Conservation (phyloP, 345 rosid genomes). For the Geranium rotundifolium region DNA sequence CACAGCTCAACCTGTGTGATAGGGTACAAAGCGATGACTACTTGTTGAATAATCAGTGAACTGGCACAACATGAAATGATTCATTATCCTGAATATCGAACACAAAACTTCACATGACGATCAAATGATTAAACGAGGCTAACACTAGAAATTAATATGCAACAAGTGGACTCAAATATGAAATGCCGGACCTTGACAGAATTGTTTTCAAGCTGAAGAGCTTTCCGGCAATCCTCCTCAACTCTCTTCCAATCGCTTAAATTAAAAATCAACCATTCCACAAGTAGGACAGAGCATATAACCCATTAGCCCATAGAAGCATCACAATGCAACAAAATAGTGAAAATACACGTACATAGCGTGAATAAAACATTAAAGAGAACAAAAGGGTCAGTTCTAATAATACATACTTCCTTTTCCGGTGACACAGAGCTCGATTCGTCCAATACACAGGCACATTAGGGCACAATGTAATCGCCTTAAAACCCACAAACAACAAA, state of each 20-base stretch:
- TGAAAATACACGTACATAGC: not conserved
- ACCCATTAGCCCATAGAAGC: not conserved
- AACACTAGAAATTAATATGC: too few relatives aligned
- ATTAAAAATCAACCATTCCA: not conserved
- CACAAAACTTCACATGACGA: not conserved
- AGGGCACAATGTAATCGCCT: constrained; percentile 89
- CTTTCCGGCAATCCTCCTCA: constrained; percentile 70
- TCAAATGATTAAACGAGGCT: not conserved
- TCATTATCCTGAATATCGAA: too few relatives aligned
- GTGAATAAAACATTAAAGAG: too few relatives aligned
- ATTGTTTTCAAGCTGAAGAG: constrained; percentile 54
- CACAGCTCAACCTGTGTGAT: too few relatives aligned
- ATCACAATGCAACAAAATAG: too few relatives aligned
- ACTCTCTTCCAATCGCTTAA: constrained; percentile 75
- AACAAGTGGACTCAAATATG: not conserved
- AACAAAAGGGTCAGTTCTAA: constrained; percentile 2
- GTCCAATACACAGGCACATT: constrained; percentile 77
- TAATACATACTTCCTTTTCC: constrained; percentile 67
- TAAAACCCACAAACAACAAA: not conserved
- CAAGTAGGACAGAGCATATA: not conserved
- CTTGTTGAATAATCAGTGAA: not conserved
- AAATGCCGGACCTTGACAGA: constrained; percentile 45
- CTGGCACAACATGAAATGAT: not conserved
- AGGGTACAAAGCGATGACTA: too few relatives aligned
- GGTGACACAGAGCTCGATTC: constrained; percentile 87